Conservation (phyloP, 2,329 filamentous ascomycete species). For the Talaromyces sp. region DNA sequence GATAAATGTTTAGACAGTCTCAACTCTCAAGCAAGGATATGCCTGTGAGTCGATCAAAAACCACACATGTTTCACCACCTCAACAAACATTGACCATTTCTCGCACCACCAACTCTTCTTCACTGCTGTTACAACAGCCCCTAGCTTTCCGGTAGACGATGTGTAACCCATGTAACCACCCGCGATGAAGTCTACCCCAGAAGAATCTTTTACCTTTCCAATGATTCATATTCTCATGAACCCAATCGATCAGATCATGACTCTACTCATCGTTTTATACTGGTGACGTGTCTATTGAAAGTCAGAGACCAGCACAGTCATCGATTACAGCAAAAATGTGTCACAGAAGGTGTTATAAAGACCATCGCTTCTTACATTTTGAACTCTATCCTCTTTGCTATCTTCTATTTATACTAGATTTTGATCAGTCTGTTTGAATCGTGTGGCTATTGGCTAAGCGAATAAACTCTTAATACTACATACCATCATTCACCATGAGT, state of each 20-base stretch:
- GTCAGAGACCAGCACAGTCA: neutral
- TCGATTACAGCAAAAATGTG: neutral
- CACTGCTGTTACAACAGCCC: too few species aligned
- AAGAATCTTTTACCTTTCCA: neutral
- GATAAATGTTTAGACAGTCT: too few species aligned
- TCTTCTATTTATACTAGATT: neutral
- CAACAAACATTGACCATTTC: too few species aligned
- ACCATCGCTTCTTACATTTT: neutral
- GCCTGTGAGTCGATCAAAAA: too few species aligned
- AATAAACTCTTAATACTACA: neutral
- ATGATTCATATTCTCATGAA: neutral
- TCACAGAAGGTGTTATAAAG: neutral
- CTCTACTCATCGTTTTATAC: neutral
- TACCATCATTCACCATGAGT: neutral
- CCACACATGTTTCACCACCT: too few species aligned
- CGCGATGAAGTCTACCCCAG: too few species aligned
- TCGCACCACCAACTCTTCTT: too few species aligned
- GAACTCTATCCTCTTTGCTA: neutral
- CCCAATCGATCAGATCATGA: neutral
- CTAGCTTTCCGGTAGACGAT: too few species aligned
- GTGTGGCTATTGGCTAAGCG: neutral
- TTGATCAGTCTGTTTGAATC: neutral
- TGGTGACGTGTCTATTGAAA: neutral
- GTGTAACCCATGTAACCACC: too few species aligned
- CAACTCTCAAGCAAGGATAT: too few species aligned